Conservation (phyloP, 345 rosid genomes). For the Salix koriyanagi region DNA sequence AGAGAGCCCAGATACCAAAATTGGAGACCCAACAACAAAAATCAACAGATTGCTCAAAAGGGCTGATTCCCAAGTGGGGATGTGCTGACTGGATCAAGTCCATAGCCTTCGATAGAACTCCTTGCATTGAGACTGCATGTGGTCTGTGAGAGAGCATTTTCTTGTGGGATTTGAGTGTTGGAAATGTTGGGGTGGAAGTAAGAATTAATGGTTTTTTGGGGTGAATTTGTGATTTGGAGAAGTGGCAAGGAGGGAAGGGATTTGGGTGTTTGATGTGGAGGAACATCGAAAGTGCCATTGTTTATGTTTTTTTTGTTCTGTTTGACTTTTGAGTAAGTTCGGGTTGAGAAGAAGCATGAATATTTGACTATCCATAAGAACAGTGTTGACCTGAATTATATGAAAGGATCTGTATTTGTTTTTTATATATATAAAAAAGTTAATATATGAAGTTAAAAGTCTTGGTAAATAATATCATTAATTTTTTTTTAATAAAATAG, state of each 20-base stretch:
- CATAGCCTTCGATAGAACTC: conserved; percentile 49
- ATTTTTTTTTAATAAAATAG: too few relatives aligned
- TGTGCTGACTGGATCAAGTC: conserved; percentile 51
- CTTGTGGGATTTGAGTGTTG: background rate
- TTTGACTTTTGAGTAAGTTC: background rate
- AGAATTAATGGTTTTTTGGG: conserved; percentile 12
- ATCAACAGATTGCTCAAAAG: conserved; percentile 68
- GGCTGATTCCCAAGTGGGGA: conserved; percentile 81
- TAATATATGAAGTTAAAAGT: too few relatives aligned
- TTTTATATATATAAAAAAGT: too few relatives aligned
- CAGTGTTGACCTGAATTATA: background rate
- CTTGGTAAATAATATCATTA: too few relatives aligned
- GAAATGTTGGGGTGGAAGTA: background rate
- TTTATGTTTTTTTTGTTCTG: background rate
- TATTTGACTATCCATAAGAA: background rate
- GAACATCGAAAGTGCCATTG: conserved; percentile 45
- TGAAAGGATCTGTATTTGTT: too few relatives aligned
- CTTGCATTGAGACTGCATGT: conserved; percentile 37
- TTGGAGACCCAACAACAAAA: conserved; percentile 68
- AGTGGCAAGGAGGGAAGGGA: conserved; percentile 18
- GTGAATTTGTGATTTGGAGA: background rate
- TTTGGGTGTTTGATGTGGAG: conserved; percentile 19
- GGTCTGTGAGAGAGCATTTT: conserved; percentile 31
- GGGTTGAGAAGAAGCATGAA: background rate
- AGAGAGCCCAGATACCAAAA: conserved; percentile 76